Evolutionary conservation across 768 basidiomycete species (phyloP), one percentile per base, ranked within the genome.

Genomic region (Leccinum subgranulosum): DNA sequence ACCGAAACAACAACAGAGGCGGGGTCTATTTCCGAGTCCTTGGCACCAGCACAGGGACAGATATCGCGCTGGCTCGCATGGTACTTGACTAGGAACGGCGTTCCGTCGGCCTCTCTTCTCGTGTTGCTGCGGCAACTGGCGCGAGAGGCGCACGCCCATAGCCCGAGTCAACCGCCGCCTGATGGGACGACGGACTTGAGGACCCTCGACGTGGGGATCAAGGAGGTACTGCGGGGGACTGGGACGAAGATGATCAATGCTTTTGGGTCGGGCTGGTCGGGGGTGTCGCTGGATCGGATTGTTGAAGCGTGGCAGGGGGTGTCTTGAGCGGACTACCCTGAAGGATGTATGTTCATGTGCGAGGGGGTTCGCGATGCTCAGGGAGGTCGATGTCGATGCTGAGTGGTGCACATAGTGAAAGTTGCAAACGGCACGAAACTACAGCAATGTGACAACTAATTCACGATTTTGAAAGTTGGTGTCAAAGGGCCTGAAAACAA

Each of bases 151-250:
- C 82, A 85, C 63, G 60, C 71, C 34, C 83, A 86, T 46, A 87
- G 85, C 63, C 61, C 80, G 14, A 75, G 74, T 9, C 68, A 69
- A 3, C 72, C 81, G 7, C 75, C 77, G 1, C 84, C 87, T 0
- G 79, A 80, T 7, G 87, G 86, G 0, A 84, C 81, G 0, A 53
- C 56, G 14, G 71, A 79, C 49, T 51, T 70, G 29, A 58, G 52
- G 10, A 60, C 61, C n/a, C 68, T 81, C 27, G 79, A 81, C 34
- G 69, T 68, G 19, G 88, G 86, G 0, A 93, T 98, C 60, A 87
- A 84, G 64, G 90, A 95, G 66, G 92, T 97, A 9, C 68, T 97
- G 59, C 89, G 93, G 66, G 83, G 85, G 0, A 90, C 94, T 0
- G 95, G 95, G 2, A 83, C 84, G 0, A 94, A 91, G 66, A 82